A percentile compares a stretch with the other conserved stretches of the same genome.
phyloP scores from a whole-genome alignment of 2,329 filamentous ascomycete genomes.

The Boeremia lycopersici region DNA sequence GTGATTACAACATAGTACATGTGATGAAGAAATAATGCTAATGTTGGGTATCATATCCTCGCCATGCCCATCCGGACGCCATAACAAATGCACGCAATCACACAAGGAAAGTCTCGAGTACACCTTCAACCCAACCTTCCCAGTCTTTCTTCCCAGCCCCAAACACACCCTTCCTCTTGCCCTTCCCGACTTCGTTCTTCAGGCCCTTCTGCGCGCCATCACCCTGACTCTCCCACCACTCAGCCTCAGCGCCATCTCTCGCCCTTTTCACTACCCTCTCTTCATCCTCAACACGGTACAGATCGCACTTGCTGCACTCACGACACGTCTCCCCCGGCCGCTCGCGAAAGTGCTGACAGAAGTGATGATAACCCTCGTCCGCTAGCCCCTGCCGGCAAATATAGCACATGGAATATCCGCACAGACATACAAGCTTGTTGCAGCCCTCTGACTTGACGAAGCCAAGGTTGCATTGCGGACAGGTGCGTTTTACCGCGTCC shows the following conservation, averaged over 20 bases:
- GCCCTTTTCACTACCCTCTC: slow-evolving; percentile 50
- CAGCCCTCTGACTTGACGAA: slow-evolving; percentile 95
- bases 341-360: slow-evolving; percentile 92
- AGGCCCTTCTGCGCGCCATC: slow-evolving; percentile 28
- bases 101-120: slow-evolving; percentile 25
- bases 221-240: slow-evolving; percentile 53
- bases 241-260: slow-evolving; percentile 50
- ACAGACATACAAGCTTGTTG: slow-evolving; percentile 95
- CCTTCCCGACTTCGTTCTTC: slow-evolving; percentile 30
- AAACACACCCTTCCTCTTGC: slow-evolving; percentile 9
- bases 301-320: slow-evolving; percentile 70
- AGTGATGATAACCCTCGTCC: slow-evolving; percentile 84
- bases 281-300: slow-evolving; percentile 58
- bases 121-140: slow-evolving; percentile 27
- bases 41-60: slow-evolving; percentile 4
- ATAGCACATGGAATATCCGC: slow-evolving; percentile 98
- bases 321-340: slow-evolving; percentile 75
- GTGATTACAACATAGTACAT: too few relatives aligned
- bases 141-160: slow-evolving; percentile 16
- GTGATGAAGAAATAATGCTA: neutral
- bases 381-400: slow-evolving; percentile 74
- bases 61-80: neutral
- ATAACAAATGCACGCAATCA: neutral
- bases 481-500: slow-evolving; percentile 91
- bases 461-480: slow-evolving; percentile 85